Percentiles rank a stretch among this genome's conserved stretches.
These are phyloP conservation scores for Kluyveromyces aestuarii DNA, from an alignment of 805 yeast species.

Conservation along the genomic window DNA sequence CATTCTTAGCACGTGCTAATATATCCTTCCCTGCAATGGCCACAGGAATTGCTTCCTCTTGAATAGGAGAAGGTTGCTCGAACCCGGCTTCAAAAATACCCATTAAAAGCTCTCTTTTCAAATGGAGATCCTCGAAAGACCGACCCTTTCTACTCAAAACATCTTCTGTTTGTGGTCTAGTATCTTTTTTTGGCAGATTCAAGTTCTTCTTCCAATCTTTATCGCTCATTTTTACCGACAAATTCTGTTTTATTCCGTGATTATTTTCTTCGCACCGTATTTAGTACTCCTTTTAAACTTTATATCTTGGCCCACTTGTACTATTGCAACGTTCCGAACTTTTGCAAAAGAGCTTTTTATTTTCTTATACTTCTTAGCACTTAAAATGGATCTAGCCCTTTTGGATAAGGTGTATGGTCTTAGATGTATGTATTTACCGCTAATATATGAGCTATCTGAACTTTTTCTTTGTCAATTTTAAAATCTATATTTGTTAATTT, in stretches of 20 bases:
- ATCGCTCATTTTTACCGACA: conserved; percentile 5
- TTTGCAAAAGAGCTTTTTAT: background rate
- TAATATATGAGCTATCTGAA: too few species aligned
- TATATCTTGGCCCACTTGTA: background rate
- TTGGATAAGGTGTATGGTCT: too few species aligned
- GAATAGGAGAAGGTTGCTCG: conserved; percentile 96
- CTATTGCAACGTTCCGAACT: background rate
- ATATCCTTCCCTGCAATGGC: conserved; percentile 94
- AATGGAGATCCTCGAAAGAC: conserved; percentile 82
- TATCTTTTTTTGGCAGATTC: conserved; percentile 73
- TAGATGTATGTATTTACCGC: too few species aligned
- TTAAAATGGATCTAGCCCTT: background rate
- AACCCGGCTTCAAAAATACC: conserved; percentile 99
- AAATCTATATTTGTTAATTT: too few species aligned
- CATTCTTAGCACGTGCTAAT: conserved; percentile 95
- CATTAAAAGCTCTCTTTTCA: conserved; percentile 91
- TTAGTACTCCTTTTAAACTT: background rate
- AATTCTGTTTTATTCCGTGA: background rate
- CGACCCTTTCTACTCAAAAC: conserved; percentile 86
- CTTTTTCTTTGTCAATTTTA: too few species aligned
- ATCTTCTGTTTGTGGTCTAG: conserved; percentile 96
- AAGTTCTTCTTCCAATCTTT: conserved; percentile 65
- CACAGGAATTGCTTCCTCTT: conserved; percentile 93
- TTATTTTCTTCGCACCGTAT: background rate
- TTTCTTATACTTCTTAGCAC: background rate